Percentiles rank a stretch among this genome's conserved stretches.
Evolutionary conservation across 2,329 filamentous ascomycete species (phyloP).

Genomic region (Colletotrichum scovillei): DNA sequence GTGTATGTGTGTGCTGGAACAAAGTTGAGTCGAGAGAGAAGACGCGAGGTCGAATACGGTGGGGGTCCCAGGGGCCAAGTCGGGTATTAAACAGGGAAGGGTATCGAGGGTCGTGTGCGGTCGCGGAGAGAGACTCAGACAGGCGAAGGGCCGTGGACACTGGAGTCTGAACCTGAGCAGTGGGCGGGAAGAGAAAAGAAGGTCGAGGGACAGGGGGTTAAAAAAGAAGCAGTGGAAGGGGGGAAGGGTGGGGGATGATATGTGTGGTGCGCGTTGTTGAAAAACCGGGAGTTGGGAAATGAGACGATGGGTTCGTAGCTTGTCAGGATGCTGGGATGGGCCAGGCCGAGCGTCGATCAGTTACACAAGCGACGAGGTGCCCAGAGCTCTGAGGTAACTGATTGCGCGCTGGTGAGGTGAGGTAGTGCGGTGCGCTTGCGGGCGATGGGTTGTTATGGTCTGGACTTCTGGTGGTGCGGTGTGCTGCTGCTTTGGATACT

Average conservation of each 20-base stretch:
- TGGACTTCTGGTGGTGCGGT: neutral
- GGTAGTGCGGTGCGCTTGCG: neutral
- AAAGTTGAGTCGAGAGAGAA: neutral
- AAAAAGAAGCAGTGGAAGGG: neutral
- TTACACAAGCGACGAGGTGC: slow-evolving; percentile 13
- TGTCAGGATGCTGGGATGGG: neutral
- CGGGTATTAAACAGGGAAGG: slow-evolving; percentile 32
- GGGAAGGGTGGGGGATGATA: slow-evolving; percentile 22
- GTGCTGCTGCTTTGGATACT: slow-evolving; percentile 1
- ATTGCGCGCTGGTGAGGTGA: neutral
- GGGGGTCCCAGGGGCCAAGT: slow-evolving; percentile 25
- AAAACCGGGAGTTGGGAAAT: slow-evolving; percentile 33
- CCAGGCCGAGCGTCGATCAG: slow-evolving; percentile 10
- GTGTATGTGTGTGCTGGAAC: neutral
- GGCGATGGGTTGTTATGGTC: neutral
- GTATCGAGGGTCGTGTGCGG: neutral
- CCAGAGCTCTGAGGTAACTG: slow-evolving; percentile 16
- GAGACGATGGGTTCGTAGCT: slow-evolving; percentile 22
- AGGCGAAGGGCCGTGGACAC: neutral
- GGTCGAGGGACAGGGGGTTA: neutral
- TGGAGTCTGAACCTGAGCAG: too few relatives aligned
- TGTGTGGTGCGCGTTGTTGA: slow-evolving; percentile 8
- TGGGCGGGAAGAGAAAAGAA: neutral
- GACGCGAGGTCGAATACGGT: neutral
- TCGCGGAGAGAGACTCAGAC: slow-evolving; percentile 10